Evolutionary conservation across 345 rosid species (phyloP), one percentile per base, ranked within the genome.

Genomic region (Bretschneidera sinensis): DNA sequence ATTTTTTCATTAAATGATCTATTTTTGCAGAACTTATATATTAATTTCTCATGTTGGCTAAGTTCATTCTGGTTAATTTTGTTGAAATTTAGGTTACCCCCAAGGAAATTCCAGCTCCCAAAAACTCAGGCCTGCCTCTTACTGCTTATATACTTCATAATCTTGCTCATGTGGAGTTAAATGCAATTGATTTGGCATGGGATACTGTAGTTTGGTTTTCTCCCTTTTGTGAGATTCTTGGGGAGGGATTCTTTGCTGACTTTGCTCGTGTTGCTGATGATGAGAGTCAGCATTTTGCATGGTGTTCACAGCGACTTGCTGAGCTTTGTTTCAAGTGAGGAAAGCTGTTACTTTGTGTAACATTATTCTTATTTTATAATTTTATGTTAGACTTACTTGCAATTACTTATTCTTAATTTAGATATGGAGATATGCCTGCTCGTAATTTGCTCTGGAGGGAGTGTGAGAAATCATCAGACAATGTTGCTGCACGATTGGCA

Each of bases 131-230:
- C 8, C 70, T 92, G 67, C 98, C 97, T 56, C 88, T 85, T n/a
- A 89, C 87, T 74, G 98, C 96, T 34, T 83, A 81, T 55, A 76
- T 87, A 92, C 96, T 92, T 60, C 98, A 92, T 60, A 92, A 80
- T 62, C 90, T 92, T 20, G 96, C 97, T 51, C 98, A 92, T 63
- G 81, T 92, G 57, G 98, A 92, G 86, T 88, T 92, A 5, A 92
- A 92, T 67, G 98, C 98, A 0, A 85, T 89, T 62, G 98, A 92
- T 81, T 80, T 92, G 73, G 98, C 98, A 21, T 92, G 98, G 98
- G 97, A 89, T 65, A 92, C 92, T 31, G 94, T 92, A 45, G 91
- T 87, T 67, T 81, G 92, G 24, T 92, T 92, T 68, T 89, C 98
- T 6, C 89, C 98, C 49, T 76, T 81, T 54, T 20, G 21, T 19